A percentile compares a stretch with the other conserved stretches of the same genome.
phyloP scores from a whole-genome alignment of 352 stramenopile species.

The Phytophthora pluvialis region DNA sequence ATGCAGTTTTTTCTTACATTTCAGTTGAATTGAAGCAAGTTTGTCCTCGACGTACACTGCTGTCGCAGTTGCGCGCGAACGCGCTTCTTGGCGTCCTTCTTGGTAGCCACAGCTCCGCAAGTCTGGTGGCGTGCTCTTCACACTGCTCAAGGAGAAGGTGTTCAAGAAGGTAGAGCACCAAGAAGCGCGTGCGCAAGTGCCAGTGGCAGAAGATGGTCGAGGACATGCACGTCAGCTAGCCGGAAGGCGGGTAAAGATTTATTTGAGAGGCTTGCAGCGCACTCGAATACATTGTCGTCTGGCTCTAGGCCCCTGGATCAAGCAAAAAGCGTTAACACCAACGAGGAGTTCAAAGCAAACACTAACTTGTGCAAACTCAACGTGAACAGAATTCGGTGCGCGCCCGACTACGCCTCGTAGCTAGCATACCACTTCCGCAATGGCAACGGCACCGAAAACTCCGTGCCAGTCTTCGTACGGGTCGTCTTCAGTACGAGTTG shows the following conservation, averaged over 20 bases:
- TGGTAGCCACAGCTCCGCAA: constrained; percentile 66
- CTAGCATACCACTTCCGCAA: constrained; percentile 43
- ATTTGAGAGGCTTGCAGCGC: constrained; percentile 7
- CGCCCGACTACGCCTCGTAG: constrained; percentile 17
- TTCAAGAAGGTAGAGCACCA: constrained; percentile 64
- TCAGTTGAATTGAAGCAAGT: too few species aligned
- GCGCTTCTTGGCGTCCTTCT: too few species aligned
- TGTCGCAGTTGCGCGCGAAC: too few species aligned
- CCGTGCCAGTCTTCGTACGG: not conserved
- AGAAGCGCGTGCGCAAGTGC: constrained; percentile 57
- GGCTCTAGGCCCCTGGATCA: too few species aligned
- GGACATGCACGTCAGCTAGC: constrained; percentile 35
- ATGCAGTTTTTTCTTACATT: too few species aligned
- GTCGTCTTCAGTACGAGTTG: constrained; percentile 19
- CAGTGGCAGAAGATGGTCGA: constrained; percentile 56
- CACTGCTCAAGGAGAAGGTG: constrained; percentile 69
- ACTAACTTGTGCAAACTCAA: not conserved
- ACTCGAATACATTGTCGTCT: too few species aligned
- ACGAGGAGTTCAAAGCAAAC: not conserved
- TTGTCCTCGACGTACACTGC: too few species aligned
- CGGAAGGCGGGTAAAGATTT: not conserved
- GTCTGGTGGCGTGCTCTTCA: constrained; percentile 76
- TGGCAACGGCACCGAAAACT: constrained; percentile 29
- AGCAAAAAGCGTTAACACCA: too few species aligned
- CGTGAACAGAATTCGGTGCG: not conserved